phyloP scores from a whole-genome alignment of 345 rosid genomes.

The Barbarea vulgaris region DNA sequence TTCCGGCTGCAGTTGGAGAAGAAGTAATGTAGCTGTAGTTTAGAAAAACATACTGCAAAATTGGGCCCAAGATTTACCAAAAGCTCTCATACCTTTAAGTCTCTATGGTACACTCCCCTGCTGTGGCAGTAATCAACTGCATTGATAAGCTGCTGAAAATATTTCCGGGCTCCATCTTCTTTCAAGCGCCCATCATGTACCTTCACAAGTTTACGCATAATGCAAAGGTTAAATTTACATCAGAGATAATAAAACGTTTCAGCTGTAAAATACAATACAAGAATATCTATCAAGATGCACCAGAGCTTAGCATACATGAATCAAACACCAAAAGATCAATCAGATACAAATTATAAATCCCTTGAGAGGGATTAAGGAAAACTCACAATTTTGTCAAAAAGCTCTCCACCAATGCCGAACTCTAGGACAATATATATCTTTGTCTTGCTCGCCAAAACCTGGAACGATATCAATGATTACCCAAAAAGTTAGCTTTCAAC shows the following conservation, averaged over 20 bases:
- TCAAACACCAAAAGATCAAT: neutral
- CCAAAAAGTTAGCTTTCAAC: neutral
- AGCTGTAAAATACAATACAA: neutral
- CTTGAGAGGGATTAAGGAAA: constrained; percentile 1
- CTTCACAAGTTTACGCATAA: constrained; percentile 46
- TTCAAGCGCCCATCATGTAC: constrained; percentile 89
- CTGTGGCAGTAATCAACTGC: constrained; percentile 99
- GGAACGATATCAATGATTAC: constrained; percentile 25
- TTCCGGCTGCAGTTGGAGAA: constrained; percentile 71
- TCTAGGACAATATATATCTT: constrained; percentile 73
- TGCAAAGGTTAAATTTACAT: neutral
- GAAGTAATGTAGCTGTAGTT: neutral
- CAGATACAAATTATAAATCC: neutral
- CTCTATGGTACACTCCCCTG: constrained; percentile 92
- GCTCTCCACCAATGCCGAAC: constrained; percentile 76
- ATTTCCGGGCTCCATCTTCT: constrained; percentile 84
- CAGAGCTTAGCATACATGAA: neutral
- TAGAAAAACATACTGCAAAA: neutral
- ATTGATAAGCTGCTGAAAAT: constrained; percentile 93
- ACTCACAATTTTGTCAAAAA: constrained; percentile 80
- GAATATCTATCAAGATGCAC: neutral
- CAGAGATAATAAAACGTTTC: neutral
- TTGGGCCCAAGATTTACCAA: neutral
- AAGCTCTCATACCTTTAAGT: constrained; percentile 63
- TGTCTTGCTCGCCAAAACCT: constrained; percentile 83